These are phyloP conservation scores for Sporothrix sp. DNA, from an alignment of 2,329 filamentous ascomycete genomes.

Conservation along the genomic window DNA sequence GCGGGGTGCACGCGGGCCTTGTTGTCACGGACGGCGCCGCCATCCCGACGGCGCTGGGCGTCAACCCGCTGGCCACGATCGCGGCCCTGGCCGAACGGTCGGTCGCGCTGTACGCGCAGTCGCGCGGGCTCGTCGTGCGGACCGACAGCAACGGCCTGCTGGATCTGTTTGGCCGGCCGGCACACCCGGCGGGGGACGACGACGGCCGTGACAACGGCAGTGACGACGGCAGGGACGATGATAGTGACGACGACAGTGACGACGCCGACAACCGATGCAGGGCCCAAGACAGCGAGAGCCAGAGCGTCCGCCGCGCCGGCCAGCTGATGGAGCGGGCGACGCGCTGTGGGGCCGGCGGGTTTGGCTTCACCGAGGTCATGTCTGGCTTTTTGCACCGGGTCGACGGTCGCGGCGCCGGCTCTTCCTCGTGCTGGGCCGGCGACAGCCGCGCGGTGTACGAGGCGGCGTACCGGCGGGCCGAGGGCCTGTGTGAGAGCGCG, in stretches of 20 bases:
- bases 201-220: not conserved
- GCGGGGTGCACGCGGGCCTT: constrained; percentile 45
- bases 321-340: constrained; percentile 33
- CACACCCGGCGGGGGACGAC: constrained; percentile 13
- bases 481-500: constrained; percentile 44
- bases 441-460: constrained; percentile 44
- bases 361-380: constrained; percentile 57
- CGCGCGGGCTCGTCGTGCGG: constrained; percentile 35
- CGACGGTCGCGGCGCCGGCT: not conserved
- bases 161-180: constrained; percentile 38
- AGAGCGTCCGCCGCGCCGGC: constrained; percentile 28
- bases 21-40: constrained; percentile 53
- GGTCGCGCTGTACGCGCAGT: constrained; percentile 40
- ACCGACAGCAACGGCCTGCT: constrained; percentile 37
- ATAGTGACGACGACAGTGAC: not conserved
- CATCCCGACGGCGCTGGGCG: constrained; percentile 52
- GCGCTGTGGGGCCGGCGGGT: constrained; percentile 36
- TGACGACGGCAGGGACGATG: constrained; percentile 25
- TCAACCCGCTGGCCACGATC: constrained; percentile 61
- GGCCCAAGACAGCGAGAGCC: not conserved
- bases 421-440: constrained; percentile 22
- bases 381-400: constrained; percentile 47
- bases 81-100: constrained; percentile 57
- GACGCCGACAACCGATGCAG: too few species aligned
- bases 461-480: constrained; percentile 41